Percentiles rank a stretch among this genome's conserved stretches.
These are phyloP conservation scores for Cladosporium sp. DNA, from an alignment of 2,329 filamentous ascomycete genomes.

Conservation along the genomic window DNA sequence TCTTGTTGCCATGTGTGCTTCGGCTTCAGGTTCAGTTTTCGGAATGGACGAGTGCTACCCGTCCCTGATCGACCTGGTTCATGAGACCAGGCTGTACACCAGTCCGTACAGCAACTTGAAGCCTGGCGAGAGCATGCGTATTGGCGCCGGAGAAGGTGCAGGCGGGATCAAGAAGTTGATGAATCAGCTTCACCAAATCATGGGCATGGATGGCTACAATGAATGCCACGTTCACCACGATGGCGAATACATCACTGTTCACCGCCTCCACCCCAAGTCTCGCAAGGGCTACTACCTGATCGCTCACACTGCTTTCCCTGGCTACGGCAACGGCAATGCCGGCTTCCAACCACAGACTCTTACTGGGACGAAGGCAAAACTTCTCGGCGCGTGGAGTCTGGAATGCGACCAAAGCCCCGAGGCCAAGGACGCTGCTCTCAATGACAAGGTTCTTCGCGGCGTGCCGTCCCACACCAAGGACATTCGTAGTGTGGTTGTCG, in stretches of 20 bases:
- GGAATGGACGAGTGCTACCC: conserved; percentile 98
- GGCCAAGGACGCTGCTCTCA: conserved; percentile 58
- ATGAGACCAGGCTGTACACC: conserved; percentile 79
- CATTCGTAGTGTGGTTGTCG: conserved; percentile 68
- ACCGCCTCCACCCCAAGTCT: conserved; percentile 87
- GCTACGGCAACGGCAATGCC: conserved; percentile 79
- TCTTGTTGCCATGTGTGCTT: conserved; percentile 92
- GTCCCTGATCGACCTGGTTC: conserved; percentile 84
- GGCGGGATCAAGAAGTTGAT: conserved; percentile 86
- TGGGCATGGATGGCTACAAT: conserved; percentile 92
- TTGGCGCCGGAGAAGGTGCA: conserved; percentile 75
- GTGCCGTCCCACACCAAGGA: conserved; percentile 79
- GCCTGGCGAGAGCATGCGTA: conserved; percentile 48
- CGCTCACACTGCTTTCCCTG: conserved; percentile 92
- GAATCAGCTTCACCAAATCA: conserved; percentile 90
- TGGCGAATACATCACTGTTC: conserved; percentile 92
- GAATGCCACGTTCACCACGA: conserved; percentile 98
- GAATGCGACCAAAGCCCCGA: conserved; percentile 78
- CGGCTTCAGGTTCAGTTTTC: conserved; percentile 92
- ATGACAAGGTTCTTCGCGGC: conserved; percentile 71
- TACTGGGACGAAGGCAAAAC: conserved; percentile 76
- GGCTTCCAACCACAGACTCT: conserved; percentile 76
- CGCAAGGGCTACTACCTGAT: conserved; percentile 94
- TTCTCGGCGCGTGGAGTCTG: conserved; percentile 87
- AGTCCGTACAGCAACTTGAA: conserved; percentile 64